Evolutionary conservation across 306 rosid genomes (phyloP).

Genomic region (Phaseolus lunatus): DNA sequence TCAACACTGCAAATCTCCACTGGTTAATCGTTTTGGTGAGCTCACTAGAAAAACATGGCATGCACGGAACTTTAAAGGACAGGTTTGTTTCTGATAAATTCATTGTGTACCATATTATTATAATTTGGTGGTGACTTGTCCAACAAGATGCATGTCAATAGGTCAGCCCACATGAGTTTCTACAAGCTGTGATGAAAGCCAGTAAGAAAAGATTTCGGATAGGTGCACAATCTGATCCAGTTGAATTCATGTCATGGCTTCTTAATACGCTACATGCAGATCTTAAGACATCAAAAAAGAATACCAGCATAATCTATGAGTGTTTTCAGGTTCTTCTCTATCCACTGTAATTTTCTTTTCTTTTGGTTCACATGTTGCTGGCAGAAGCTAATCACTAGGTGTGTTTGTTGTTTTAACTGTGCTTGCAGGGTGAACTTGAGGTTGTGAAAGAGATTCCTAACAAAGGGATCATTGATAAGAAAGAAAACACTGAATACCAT

Average conservation of each 20-base stretch:
- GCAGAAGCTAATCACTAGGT: conserved; percentile 28
- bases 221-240: conserved; percentile 94
- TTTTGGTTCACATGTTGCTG: conserved; percentile 39
- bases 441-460: conserved; percentile 87
- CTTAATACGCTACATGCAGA: conserved; percentile 89
- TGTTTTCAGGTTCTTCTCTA: conserved; percentile 80
- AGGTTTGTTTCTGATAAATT: conserved; percentile 61
- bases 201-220: conserved; percentile 90
- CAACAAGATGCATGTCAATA: conserved; percentile 47
- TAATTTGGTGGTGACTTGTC: conserved; percentile 31
- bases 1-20: conserved; percentile 82
- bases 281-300: conserved; percentile 81
- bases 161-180: conserved; percentile 98
- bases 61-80: conserved; percentile 95
- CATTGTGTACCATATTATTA: neutral
- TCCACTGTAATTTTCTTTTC: conserved; percentile 28
- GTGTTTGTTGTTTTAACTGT: conserved; percentile 29
- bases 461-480: conserved; percentile 63
- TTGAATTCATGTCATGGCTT: conserved; percentile 97
- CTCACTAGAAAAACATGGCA: conserved; percentile 99
- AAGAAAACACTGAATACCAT: conserved; percentile 60
- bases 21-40: conserved; percentile 96
- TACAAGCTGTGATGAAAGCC: conserved; percentile 98
- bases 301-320: conserved; percentile 81
- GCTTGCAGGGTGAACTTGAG: conserved; percentile 89